Evolutionary conservation across 306 rosid species (phyloP), one percentile per base, ranked within the genome.

Genomic region (Rosa rugosa): DNA sequence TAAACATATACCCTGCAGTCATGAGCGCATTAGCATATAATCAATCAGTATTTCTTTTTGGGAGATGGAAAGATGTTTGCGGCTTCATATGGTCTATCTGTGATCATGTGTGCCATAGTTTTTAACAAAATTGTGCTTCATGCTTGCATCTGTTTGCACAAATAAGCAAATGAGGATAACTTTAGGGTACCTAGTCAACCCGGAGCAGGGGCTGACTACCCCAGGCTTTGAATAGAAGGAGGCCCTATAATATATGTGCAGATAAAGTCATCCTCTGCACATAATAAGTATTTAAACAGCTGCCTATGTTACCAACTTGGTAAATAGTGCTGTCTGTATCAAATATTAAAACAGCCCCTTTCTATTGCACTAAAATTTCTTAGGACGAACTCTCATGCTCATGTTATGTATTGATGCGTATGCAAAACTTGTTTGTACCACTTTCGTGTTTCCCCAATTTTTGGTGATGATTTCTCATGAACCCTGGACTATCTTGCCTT

Each of bases 401-500:
- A 3, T 27, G 36, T 23, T 13, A 69, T 46, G 40, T 17, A 40
- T 16, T 22, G 74, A 13, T 46, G 56, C 13, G 0, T 44, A 18
- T 17, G 22, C n/a, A 49, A 47, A 46, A 6, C 1, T 17, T 14
- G 4, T 34, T 64, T 14, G 45, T 36, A 17, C 5, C 17, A 20
- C 63, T 27, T 8, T 4, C 2, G 0, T 17, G 1, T 65, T 65
- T 36, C 36, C 22, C 76, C 14, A 0, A 9, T 4, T 51, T 31
- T 4, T 22, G 13, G 36, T 20, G 36, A 44, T 69, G 62, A 50
- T 51, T 31, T 6, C 63, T 51, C 47, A 13, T 51, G 45, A 27
- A 51, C 14, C 76, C 63, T 72, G 41, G 76, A 31, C 9, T 72
- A 72, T 72, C 63, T 50, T 50, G 31, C 34, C 45, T 71, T 50